Evolutionary conservation across 495 filamentous ascomycete species (phyloP).

Genomic region (Aspergillus funiculosus): DNA sequence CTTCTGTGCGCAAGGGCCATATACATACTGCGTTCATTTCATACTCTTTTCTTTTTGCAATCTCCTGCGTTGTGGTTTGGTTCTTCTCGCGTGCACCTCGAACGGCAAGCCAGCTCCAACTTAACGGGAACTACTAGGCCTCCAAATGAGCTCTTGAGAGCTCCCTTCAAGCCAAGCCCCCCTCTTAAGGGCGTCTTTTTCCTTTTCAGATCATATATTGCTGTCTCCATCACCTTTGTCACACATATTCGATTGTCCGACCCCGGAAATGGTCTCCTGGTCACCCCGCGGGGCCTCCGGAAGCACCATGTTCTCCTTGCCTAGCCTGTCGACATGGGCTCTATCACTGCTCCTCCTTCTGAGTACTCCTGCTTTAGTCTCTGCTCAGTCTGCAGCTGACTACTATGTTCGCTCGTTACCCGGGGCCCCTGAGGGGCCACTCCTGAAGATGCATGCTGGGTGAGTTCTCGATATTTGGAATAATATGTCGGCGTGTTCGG

Average conservation of each 20-base stretch:
- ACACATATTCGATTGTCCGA: neutral
- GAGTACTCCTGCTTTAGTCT: slow-evolving; percentile 20
- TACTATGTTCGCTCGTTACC: slow-evolving; percentile 84
- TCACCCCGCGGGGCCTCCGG: slow-evolving; percentile 16
- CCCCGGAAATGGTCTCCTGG: slow-evolving; percentile 19
- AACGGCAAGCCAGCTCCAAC: too few relatives aligned
- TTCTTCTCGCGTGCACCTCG: too few relatives aligned
- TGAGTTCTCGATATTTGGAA: slow-evolving; percentile 39
- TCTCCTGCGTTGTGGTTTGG: neutral
- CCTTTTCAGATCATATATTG: neutral
- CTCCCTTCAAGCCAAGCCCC: too few relatives aligned
- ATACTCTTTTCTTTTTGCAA: neutral
- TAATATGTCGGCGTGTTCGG: too few relatives aligned
- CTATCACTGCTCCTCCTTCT: slow-evolving; percentile 24
- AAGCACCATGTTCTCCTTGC: slow-evolving; percentile 14
- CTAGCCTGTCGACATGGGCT: slow-evolving; percentile 24
- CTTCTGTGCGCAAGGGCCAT: too few relatives aligned
- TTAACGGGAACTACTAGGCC: too few relatives aligned
- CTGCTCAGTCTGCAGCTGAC: slow-evolving; percentile 65
- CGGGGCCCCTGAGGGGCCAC: slow-evolving; percentile 72
- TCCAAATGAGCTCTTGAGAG: slow-evolving; percentile 18
- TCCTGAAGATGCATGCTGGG: slow-evolving; percentile 98
- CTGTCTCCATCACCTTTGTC: neutral
- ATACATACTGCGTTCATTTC: too few relatives aligned
- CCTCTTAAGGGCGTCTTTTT: slow-evolving; percentile 11